Evolutionary conservation across 768 basidiomycete genomes (phyloP), one percentile per base, ranked within the genome.

Genomic region (Cyclocybe aegerita): DNA sequence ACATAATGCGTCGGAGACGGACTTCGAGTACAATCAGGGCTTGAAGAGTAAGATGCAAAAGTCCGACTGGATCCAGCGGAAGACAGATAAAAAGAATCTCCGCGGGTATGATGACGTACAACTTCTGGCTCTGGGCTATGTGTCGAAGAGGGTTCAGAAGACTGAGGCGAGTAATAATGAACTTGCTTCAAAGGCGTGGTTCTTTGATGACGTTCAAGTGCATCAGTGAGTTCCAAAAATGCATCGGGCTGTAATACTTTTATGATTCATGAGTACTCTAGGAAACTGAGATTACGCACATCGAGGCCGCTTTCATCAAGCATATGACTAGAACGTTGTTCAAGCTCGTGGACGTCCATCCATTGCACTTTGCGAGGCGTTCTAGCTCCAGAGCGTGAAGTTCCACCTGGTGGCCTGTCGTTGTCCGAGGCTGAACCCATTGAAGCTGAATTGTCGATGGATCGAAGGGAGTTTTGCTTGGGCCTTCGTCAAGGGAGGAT

Each of bases 291-390:
- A 43, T 3, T 6, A 61, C 82, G 33, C 58, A 85, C 84, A 56
- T 84, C 73, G 30, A 76, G 56, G 0, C 73, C 83, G 39, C 73
- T 66, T 62, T 82, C 79, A 57, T 85, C 83, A 29, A 85, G 66
- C 17, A 69, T 73, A 46, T 76, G 74, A n/a, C 64, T 54, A 14
- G 56, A 32, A 14, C 58, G 47, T 43, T 58, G 54, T 4, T 38
- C 43, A 16, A 35, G 23, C n/a, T 16, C 23, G 33, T 56, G 53
- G 7, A 63, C 59, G 43, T 68, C 66, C 9, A 72, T 65, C 81
- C 80, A 81, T 54, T 82, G 81, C 2, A 83, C 78, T 41, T 75
- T 78, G 16, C 76, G 73, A 1, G 77, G 77, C 2, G 77, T 77
- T 53, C 75, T 75, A n/a, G 61, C 60, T 4, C 74, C 77, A 14